A percentile compares a stretch with the other conserved stretches of the same genome.
These are phyloP conservation scores for Phallus indusiatus DNA, from an alignment of 768 basidiomycete species.

Conservation along the genomic window DNA sequence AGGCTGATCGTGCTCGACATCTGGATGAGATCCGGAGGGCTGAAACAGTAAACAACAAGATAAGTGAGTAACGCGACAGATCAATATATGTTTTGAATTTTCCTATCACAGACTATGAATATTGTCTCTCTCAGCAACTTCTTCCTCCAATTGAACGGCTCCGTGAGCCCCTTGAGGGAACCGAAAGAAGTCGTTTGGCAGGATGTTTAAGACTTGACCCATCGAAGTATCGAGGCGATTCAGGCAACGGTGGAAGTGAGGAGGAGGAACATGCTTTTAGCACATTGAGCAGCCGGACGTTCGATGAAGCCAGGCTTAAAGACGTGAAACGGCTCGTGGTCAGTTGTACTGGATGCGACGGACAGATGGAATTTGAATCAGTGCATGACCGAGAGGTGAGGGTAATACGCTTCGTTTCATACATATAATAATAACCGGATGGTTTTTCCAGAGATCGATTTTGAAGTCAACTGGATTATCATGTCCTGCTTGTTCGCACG, in stretches of 20 bases:
- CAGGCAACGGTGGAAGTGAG: constrained; percentile 23
- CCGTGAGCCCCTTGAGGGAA: constrained; percentile 94
- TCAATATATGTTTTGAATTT: neutral
- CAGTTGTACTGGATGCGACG: constrained; percentile 68
- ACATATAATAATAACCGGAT: neutral
- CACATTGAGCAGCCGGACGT: constrained; percentile 80
- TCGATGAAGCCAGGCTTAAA: constrained; percentile 81
- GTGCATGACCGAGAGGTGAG: constrained; percentile 51
- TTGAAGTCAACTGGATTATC: constrained; percentile 53
- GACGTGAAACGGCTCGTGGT: constrained; percentile 64
- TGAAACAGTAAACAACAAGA: constrained; percentile 58
- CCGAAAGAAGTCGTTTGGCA: constrained; percentile 82
- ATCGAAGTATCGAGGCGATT: constrained; percentile 36
- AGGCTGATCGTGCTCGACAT: constrained; percentile 87
- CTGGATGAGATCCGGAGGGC: constrained; percentile 83
- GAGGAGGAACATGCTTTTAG: constrained; percentile 59
- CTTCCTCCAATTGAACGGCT: constrained; percentile 91
- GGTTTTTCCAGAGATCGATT: constrained; percentile 48
- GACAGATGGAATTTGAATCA: constrained; percentile 45
- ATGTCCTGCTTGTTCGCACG: constrained; percentile 53
- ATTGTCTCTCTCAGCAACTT: constrained; percentile 86
- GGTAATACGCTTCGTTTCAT: neutral
- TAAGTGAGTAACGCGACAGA: constrained; percentile 23
- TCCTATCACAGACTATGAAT: constrained; percentile 65
- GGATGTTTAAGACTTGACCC: constrained; percentile 82